phyloP scores from a whole-genome alignment of 768 basidiomycete genomes.

The Psilocybe cubensis region DNA sequence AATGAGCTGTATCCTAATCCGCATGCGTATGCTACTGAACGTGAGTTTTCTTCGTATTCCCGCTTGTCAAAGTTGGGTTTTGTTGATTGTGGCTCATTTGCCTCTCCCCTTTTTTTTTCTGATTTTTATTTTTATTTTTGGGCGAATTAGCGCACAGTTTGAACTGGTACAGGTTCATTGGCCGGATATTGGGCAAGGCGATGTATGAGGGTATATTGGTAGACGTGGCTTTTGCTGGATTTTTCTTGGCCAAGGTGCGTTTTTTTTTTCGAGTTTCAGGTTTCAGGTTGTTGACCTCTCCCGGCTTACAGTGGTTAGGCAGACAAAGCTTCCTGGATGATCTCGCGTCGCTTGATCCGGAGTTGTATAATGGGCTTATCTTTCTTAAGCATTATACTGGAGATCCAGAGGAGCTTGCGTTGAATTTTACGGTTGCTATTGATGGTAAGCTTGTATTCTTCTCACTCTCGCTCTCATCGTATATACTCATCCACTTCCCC shows the following conservation, averaged over 20 bases:
- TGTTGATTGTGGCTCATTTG: background rate
- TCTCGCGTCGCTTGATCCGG: slow-evolving; percentile 87
- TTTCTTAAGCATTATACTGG: slow-evolving; percentile 92
- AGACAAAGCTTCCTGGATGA: slow-evolving; percentile 93
- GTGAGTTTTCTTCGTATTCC: slow-evolving; percentile 46
- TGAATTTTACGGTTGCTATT: slow-evolving; percentile 87
- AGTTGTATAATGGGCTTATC: slow-evolving; percentile 89
- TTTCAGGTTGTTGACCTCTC: background rate
- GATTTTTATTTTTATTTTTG: background rate
- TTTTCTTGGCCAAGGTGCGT: slow-evolving; percentile 86
- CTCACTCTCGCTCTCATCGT: background rate
- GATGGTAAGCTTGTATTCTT: slow-evolving; percentile 62
- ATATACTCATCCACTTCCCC: background rate
- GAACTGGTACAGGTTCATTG: slow-evolving; percentile 93
- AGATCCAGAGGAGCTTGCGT: slow-evolving; percentile 83
- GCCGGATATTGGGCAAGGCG: slow-evolving; percentile 93
- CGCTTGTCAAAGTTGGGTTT: background rate
- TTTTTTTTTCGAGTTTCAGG: background rate
- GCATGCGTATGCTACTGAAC: slow-evolving; percentile 86
- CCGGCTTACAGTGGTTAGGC: slow-evolving; percentile 86
- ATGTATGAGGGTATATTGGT: slow-evolving; percentile 96
- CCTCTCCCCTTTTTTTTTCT: too few species aligned
- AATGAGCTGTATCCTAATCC: slow-evolving; percentile 97
- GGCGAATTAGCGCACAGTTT: slow-evolving; percentile 69
- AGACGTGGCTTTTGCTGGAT: slow-evolving; percentile 93